Evolutionary conservation across 2,329 filamentous ascomycete species (phyloP).

Genomic region (Epichloe typhina): DNA sequence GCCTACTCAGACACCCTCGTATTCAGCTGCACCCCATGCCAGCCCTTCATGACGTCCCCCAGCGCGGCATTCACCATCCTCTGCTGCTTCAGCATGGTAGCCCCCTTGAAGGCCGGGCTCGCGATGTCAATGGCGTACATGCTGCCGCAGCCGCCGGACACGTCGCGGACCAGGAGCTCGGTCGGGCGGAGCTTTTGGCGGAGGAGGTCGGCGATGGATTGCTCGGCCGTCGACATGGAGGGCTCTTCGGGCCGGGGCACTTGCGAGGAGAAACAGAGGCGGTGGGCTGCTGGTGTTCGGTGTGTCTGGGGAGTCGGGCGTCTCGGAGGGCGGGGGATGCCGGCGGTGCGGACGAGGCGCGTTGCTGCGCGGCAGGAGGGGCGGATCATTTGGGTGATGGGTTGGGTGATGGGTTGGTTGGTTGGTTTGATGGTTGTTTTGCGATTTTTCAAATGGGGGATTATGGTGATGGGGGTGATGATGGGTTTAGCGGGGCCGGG

Average conservation of each 20-base stretch:
- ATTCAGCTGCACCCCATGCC: slow-evolving; percentile 73
- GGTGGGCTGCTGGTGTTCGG: background rate
- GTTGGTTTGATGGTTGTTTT: background rate
- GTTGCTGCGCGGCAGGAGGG: no score
- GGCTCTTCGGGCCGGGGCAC: background rate
- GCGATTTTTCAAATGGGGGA: no score
- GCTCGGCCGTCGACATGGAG: slow-evolving; percentile 37
- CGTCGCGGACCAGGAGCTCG: slow-evolving; percentile 55
- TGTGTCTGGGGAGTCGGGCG: no score
- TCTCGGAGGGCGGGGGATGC: no score
- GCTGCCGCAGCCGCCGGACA: slow-evolving; percentile 71
- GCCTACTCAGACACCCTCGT: slow-evolving; percentile 37
- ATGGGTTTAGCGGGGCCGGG: background rate
- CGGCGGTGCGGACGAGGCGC: no score
- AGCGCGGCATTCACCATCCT: slow-evolving; percentile 65
- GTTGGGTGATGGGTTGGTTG: background rate
- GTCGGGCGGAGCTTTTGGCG: slow-evolving; percentile 35
- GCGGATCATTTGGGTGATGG: no score
- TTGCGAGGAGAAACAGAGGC: no score
- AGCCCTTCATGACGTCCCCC: slow-evolving; percentile 62
- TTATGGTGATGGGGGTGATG: background rate
- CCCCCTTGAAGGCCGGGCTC: slow-evolving; percentile 56
- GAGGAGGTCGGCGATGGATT: slow-evolving; percentile 43
- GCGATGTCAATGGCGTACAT: slow-evolving; percentile 79
- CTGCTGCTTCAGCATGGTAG: slow-evolving; percentile 68